These are phyloP conservation scores for Jamesozyma spencerorum DNA, from an alignment of 805 yeast species.

Conservation along the genomic window DNA sequence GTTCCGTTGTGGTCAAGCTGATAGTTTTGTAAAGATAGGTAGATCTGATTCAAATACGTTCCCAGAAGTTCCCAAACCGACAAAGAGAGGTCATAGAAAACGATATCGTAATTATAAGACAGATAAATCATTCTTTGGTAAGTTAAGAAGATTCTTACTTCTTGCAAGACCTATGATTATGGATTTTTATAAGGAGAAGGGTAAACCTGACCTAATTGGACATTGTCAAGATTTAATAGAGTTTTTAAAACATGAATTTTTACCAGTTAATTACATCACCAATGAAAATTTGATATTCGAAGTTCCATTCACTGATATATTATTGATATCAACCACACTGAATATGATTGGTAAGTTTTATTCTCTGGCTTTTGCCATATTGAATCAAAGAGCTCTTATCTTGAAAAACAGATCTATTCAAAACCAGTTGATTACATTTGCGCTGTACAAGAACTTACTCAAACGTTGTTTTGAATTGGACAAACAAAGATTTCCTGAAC, in stretches of 20 bases:
- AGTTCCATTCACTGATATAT: slow-evolving; percentile 2
- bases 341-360: slow-evolving; percentile 7
- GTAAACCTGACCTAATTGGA: slow-evolving; percentile 9
- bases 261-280: slow-evolving; percentile 10
- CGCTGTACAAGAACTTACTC: slow-evolving; percentile 10
- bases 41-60: too few relatives aligned
- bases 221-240: not conserved
- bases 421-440: slow-evolving; percentile 11
- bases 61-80: too few relatives aligned
- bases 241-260: slow-evolving; percentile 10
- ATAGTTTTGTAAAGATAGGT: too few relatives aligned
- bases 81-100: too few relatives aligned
- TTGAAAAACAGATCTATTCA: slow-evolving; percentile 9
- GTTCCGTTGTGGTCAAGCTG: too few relatives aligned
- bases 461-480: slow-evolving; percentile 12
- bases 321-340: slow-evolving; percentile 1
- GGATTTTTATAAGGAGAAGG: slow-evolving; percentile 5
- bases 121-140: slow-evolving; percentile 6
- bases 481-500: slow-evolving; percentile 12
- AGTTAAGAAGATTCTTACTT: slow-evolving; percentile 11
- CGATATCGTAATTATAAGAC: not conserved
- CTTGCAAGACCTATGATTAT: slow-evolving; percentile 15
- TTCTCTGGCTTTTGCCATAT: slow-evolving; percentile 11
- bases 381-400: slow-evolving; percentile 7
- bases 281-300: slow-evolving; percentile 4